Base-by-base conservation (phyloP, 1,139 yeast species). In the Kodamaea plutei region DNA sequence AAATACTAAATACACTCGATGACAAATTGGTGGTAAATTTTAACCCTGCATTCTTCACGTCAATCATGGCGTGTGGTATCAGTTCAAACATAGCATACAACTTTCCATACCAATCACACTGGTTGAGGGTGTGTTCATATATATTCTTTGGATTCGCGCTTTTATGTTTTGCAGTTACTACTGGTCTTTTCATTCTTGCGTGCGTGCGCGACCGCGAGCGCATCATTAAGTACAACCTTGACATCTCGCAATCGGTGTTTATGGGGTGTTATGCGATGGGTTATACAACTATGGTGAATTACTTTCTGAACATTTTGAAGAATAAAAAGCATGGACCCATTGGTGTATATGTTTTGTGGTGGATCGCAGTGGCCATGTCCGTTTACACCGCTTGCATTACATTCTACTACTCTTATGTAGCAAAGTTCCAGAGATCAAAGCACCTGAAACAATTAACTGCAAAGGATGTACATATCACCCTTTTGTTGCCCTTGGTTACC, bases 51-150 rank as follows among this genome's bases (percentile, higher is more conserved):
- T 79, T 78, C 69, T 85, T 81, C 54, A 81, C 83, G 21, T 65
- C 76, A 28, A 70, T 78, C n/a, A 87, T 87, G 95, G 96, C 94
- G 3, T 73, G 82, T 1, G 95, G 95, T 2, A 83, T 85, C 26
- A 61, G 84, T 1, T 61, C 83, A 4, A 54, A 71, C 23, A 60
- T 84, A 6, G 58, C 85, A 30, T 72, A 76, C 54, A 52, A 61
- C 19, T 85, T 80, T 51, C 88, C 95, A 0, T 83, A 75, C 48
- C 68, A 65, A 1, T 69, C 79, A 0, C 52, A 56, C 27, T 77
- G 93, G 93, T 62, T 84, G 17, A 46, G 63, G 26, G 54, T 73
- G 2, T 63, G 78, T 32, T 80, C 84, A 2, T 61, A 73, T 34
- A 68, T 81, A 8, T 64, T 79, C 64, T 64, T 66, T 45, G 79